Percentiles rank a stretch among this genome's conserved stretches.
Evolutionary conservation across 495 filamentous ascomycete species (phyloP).

Genomic region (Tuber aestivum): DNA sequence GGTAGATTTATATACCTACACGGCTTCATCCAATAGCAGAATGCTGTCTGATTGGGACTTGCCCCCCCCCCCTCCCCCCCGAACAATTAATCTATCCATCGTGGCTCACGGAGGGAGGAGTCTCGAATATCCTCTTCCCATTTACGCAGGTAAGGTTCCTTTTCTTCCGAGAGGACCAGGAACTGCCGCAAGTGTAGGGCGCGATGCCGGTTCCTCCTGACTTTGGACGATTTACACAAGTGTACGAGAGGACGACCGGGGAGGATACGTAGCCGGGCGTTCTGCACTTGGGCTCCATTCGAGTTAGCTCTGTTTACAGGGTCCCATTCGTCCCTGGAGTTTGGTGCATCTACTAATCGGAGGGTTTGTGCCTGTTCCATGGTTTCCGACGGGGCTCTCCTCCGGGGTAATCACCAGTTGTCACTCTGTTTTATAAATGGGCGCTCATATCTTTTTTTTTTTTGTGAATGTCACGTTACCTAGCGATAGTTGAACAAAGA

Average conservation of each 20-base stretch:
- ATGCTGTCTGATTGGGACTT: neutral
- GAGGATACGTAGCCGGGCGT: neutral
- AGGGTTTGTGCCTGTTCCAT: neutral
- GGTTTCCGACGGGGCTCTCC: neutral
- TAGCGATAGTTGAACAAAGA: neutral
- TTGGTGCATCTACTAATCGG: neutral
- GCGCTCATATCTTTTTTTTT: neutral
- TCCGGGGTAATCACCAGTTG: neutral
- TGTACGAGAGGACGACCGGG: neutral
- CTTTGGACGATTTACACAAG: neutral
- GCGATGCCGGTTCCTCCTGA: neutral
- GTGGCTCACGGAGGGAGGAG: neutral
- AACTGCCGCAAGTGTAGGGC: neutral
- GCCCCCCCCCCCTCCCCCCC: neutral
- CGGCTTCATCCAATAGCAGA: neutral
- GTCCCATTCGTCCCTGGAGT: neutral
- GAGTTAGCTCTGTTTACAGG: neutral
- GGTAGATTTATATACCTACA: neutral
- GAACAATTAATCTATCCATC: neutral
- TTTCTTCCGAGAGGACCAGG: neutral
- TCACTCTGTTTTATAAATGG: neutral
- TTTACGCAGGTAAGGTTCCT: neutral
- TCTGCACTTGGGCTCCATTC: neutral
- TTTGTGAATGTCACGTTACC: neutral
- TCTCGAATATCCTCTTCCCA: neutral